A percentile compares a stretch with the other conserved stretches of the same genome.
phyloP scores from a whole-genome alignment of 441 rosid species.

The Euphorbia schlechtendalii region DNA sequence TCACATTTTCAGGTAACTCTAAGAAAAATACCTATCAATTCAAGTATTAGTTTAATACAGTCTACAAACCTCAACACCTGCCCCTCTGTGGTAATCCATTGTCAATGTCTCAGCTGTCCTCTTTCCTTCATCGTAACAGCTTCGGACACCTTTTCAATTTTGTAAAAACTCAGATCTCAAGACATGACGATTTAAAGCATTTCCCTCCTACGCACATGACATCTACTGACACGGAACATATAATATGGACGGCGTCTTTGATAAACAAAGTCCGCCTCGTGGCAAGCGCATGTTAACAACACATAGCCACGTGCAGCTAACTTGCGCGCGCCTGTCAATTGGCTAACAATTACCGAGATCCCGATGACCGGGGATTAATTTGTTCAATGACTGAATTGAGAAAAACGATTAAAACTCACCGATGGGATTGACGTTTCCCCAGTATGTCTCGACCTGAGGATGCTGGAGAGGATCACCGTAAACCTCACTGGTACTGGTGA shows the following conservation, averaged over 20 bases:
- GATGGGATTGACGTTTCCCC: conserved; percentile 98
- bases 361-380: not conserved
- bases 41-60: not conserved
- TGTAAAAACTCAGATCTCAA: conserved; percentile 7
- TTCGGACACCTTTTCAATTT: conserved; percentile 70
- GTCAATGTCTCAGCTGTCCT: conserved; percentile 92
- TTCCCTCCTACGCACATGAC: not conserved
- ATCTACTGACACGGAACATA: not conserved
- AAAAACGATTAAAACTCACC: conserved; percentile 30
- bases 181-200: not conserved
- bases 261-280: not conserved
- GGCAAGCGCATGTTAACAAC: conserved; percentile 8
- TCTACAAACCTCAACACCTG: conserved; percentile 58
- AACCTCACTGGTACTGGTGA: conserved; percentile 91
- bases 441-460: conserved; percentile 94
- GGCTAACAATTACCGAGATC: not conserved
- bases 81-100: conserved; percentile 93
- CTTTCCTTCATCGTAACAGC: conserved; percentile 96
- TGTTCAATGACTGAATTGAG: not conserved
- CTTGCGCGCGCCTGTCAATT: conserved; percentile 4
- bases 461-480: conserved; percentile 96
- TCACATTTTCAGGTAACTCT: not conserved
- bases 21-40: not conserved
- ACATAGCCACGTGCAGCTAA: conserved; percentile 1
- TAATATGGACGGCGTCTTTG: not conserved